Evolutionary conservation across 805 yeast species (phyloP), one percentile per base, ranked within the genome.

Genomic region (Myxozyma vanderwaltii): DNA sequence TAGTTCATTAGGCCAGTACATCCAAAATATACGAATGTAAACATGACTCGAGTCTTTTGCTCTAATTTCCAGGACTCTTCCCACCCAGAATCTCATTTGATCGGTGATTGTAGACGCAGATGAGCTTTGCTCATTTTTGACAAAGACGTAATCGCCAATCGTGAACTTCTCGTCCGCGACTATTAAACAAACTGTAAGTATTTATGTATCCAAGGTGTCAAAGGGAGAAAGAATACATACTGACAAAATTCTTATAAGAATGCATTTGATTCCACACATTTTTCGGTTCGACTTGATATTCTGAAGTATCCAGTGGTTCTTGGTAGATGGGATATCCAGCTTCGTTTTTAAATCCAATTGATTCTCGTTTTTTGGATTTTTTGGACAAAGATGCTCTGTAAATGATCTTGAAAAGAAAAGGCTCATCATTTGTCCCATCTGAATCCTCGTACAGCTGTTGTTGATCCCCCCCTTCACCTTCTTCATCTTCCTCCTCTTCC

Each of bases 1-100:
- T 15, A 61, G 44, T 46, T 61, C 64, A n/a, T 41, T 39, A 8
- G 64, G 64, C 63, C 64, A 54, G 41, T 61, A 61, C 64, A 61
- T 58, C 64, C 64, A 61, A 40, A 55, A 50, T 21, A 61, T 15
- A 2, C 57, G 51, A 15, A 61, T 26, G 38, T 59, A 61, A 10
- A 61, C 63, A 27, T 54, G 55, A 17, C 51, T 54, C 6, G 54
- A 19, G 31, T 57, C 63, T 5, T 29, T 38, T 5, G 64, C 64
- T 17, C 64, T 35, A 19, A 58, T 50, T 33, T 61, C 64, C 13
- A 61, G 55, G 4, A 61, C 58, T 21, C 63, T 17, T 4, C 63
- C 64, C 13, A 59, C 39, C 64, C 64, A 61, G 54, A 48, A 58
- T 39, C 33, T 24, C 35, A 35, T 27, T 12, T 61, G 59, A 39